Evolutionary conservation across 345 rosid species (phyloP).

Genomic region (Punica granatum): DNA sequence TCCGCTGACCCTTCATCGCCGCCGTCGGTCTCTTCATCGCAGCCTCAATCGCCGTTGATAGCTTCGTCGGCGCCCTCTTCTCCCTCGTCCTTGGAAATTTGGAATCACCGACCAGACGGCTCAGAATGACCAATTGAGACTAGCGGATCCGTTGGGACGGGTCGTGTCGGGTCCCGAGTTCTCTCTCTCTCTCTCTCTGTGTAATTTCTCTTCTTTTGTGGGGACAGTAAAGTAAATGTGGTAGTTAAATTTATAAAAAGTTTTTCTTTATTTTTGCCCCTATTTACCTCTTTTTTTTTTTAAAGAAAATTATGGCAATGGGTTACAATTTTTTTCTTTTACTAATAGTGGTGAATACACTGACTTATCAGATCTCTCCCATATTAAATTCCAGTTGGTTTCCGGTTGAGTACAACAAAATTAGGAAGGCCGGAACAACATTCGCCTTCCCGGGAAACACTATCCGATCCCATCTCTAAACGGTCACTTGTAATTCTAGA

Average conservation of each 20-base stretch:
- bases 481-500: too few relatives aligned
- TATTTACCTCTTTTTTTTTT: neutral
- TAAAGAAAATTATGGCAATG: neutral
- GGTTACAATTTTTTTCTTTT: too few relatives aligned
- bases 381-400: too few relatives aligned
- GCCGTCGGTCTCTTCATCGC: constrained; percentile 9
- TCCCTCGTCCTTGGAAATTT: constrained; percentile 38
- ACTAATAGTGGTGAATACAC: too few relatives aligned
- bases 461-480: too few relatives aligned
- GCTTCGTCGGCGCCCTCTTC: constrained; percentile 38
- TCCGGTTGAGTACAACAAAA: too few relatives aligned
- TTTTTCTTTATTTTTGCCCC: neutral
- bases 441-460: too few relatives aligned
- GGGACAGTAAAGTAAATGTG: neutral
- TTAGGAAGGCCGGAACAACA: too few relatives aligned
- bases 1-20: constrained; percentile 21
- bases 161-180: neutral
- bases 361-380: too few relatives aligned
- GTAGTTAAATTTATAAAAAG: neutral
- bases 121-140: constrained; percentile 24
- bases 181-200: neutral
- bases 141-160: neutral
- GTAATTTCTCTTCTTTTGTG: neutral
- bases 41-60: constrained; percentile 20
- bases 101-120: constrained; percentile 46